Evolutionary conservation across 257 asterid species (phyloP).

Genomic region (Rhazya stricta): DNA sequence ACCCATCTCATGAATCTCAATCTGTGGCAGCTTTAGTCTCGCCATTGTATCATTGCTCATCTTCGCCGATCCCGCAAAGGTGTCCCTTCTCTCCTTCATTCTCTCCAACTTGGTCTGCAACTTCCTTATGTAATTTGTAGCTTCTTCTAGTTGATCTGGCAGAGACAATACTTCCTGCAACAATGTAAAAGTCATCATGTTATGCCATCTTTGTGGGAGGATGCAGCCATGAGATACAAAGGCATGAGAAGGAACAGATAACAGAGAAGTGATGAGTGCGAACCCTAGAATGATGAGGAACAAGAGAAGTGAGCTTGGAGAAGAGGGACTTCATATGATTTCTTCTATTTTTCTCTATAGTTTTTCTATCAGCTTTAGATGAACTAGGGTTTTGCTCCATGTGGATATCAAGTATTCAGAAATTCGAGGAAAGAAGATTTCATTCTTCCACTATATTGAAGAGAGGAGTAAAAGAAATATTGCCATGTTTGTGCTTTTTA

Average conservation of each 20-base stretch:
- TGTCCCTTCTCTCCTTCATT: constrained; percentile 49
- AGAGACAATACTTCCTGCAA: constrained; percentile 44
- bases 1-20: constrained; percentile 47
- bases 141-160: constrained; percentile 61
- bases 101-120: constrained; percentile 44
- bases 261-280: neutral
- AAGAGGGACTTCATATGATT: constrained; percentile 57
- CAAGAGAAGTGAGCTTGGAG: constrained; percentile 46
- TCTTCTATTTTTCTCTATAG: constrained; percentile 63
- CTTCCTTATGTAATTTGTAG: constrained; percentile 52
- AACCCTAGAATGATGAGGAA: constrained; percentile 58
- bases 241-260: neutral
- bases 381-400: constrained; percentile 44
- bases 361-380: constrained; percentile 54
- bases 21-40: constrained; percentile 27
- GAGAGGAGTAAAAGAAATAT: neutral
- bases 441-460: neutral
- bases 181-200: neutral
- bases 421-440: neutral
- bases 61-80: constrained; percentile 8
- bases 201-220: neutral
- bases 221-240: too few relatives aligned
- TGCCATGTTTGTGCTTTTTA: neutral
- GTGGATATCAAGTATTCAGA: neutral
- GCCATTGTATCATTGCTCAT: constrained; percentile 6